A percentile compares a stretch with the other conserved stretches of the same genome.
phyloP scores from a whole-genome alignment of 2,329 filamentous ascomycete genomes.

The Fusarium tjaetaba region DNA sequence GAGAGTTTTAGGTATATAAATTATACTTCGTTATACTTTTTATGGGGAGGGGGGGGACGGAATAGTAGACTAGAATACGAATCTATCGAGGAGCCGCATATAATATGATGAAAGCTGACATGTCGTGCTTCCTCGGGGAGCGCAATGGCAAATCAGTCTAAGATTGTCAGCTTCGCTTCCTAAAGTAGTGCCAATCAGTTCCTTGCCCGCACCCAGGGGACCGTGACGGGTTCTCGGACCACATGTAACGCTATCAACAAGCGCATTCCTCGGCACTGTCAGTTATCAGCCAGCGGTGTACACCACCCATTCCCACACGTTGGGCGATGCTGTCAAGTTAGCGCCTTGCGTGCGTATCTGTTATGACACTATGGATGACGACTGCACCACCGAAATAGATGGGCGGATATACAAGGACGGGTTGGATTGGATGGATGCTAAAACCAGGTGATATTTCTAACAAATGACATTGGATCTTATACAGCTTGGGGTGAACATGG shows the following conservation, averaged over 20 bases:
- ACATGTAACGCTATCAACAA: conserved; percentile 31
- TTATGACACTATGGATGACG: conserved; percentile 18
- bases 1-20: conserved; percentile 12
- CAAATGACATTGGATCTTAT: conserved; percentile 45
- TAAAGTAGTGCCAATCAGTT: conserved; percentile 37
- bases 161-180: conserved; percentile 39
- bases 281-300: conserved; percentile 14
- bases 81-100: conserved; percentile 20
- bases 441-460: conserved; percentile 46
- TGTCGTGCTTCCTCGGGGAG: conserved; percentile 21
- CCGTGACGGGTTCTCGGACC: conserved; percentile 19
- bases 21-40: conserved; percentile 19
- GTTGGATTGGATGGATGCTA: conserved; percentile 20
- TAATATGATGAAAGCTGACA: conserved; percentile 36
- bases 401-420: background rate
- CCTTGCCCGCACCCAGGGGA: conserved; percentile 23
- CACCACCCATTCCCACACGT: conserved; percentile 8
- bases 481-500: conserved; percentile 39
- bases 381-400: conserved; percentile 6
- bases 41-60: conserved; percentile 21
- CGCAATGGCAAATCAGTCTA: conserved; percentile 26
- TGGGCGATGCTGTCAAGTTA: conserved; percentile 6
- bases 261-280: conserved; percentile 25
- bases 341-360: conserved; percentile 7
- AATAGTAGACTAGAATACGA: conserved; percentile 4